Conservation (phyloP, 768 basidiomycete species). For the Inosperma sp. region DNA sequence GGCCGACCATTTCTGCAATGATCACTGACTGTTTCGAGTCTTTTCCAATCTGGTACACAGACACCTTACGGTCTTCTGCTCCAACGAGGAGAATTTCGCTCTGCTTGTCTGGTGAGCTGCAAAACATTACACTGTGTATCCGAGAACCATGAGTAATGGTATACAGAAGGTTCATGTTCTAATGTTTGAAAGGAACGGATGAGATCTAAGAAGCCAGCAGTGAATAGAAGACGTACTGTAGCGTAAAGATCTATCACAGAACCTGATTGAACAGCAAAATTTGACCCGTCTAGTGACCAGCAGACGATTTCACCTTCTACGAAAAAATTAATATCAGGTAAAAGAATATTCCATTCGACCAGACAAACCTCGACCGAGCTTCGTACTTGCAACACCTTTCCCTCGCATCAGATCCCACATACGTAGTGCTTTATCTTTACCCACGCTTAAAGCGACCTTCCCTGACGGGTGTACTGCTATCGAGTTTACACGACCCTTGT, state of each 20-base stretch:
- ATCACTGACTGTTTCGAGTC: constrained; percentile 46
- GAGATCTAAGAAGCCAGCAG: neutral
- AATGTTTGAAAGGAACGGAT: constrained; percentile 6
- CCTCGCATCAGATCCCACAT: constrained; percentile 99
- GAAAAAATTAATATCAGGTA: neutral
- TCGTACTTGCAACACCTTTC: constrained; percentile 81
- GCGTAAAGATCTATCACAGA: constrained; percentile 79
- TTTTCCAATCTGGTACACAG: constrained; percentile 62
- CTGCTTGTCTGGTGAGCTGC: constrained; percentile 47
- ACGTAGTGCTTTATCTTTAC: constrained; percentile 80
- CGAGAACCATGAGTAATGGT: constrained; percentile 75
- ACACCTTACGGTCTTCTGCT: constrained; percentile 86
- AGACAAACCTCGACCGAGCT: constrained; percentile 75
- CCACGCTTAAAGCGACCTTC: constrained; percentile 87
- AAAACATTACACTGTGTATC: constrained; percentile 81
- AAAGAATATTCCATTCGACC: neutral
- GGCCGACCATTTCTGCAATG: constrained; percentile 74
- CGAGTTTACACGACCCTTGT: constrained; percentile 88
- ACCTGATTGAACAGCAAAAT: constrained; percentile 76
- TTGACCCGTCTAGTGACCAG: constrained; percentile 74
- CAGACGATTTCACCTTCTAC: constrained; percentile 89
- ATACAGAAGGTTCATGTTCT: constrained; percentile 79
- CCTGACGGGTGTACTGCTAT: constrained; percentile 92
- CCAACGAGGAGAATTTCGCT: constrained; percentile 76
- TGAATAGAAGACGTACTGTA: constrained; percentile 45